Percentiles rank a stretch among this genome's conserved stretches.
Evolutionary conservation across 352 stramenopile genomes (phyloP).

Genomic region (Phytophthora boehmeriae): DNA sequence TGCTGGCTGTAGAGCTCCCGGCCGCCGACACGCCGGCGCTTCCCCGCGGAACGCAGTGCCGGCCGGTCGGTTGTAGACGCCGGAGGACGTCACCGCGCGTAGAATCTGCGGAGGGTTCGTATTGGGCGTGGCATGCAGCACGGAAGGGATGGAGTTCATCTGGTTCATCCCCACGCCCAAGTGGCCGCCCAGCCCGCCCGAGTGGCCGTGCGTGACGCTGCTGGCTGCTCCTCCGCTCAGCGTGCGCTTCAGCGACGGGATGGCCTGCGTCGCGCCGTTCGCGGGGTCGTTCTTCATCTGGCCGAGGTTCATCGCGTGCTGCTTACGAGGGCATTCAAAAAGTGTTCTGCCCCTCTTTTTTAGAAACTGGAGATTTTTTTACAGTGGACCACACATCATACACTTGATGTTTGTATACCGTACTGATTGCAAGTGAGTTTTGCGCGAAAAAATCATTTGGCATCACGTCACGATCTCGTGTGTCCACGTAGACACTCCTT

Average conservation of each 20-base stretch:
- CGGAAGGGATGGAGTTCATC: constrained; percentile 81
- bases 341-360: constrained; percentile 3
- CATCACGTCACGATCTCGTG: neutral
- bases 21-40: constrained; percentile 26
- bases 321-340: constrained; percentile 1
- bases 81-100: constrained; percentile 81
- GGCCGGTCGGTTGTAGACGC: constrained; percentile 75
- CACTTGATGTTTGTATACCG: too few species aligned
- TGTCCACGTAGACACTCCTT: neutral
- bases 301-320: constrained; percentile 72
- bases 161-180: constrained; percentile 74
- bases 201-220: constrained; percentile 35
- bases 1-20: constrained; percentile 16
- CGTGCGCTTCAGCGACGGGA: constrained; percentile 88
- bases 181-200: constrained; percentile 49
- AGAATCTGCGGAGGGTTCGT: constrained; percentile 86
- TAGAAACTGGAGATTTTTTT: constrained; percentile 4
- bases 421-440: too few species aligned
- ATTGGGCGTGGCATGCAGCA: constrained; percentile 68
- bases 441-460: too few species aligned
- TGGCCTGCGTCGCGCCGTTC: constrained; percentile 61
- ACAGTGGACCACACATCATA: constrained; percentile 3
- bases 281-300: constrained; percentile 68
- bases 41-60: constrained; percentile 34
- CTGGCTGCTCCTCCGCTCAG: constrained; percentile 69